phyloP scores from a whole-genome alignment of 371 early-diverging fungal species.

The Parasitella parasitica region DNA sequence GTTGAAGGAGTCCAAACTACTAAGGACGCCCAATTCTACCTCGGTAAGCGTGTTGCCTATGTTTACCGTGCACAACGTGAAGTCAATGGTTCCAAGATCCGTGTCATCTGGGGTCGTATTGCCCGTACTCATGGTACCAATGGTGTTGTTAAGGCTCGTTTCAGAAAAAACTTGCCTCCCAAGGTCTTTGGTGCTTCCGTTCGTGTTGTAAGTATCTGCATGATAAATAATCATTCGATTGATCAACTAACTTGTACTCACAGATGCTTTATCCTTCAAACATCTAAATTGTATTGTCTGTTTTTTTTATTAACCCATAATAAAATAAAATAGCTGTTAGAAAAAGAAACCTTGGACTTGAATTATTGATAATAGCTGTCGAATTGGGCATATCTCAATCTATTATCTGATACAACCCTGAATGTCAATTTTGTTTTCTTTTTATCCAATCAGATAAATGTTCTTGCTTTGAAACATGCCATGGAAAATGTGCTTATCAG shows the following conservation, averaged over 20 bases:
- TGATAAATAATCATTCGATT: neutral
- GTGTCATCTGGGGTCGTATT: constrained; percentile 97
- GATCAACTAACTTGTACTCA: neutral
- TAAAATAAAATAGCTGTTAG: neutral
- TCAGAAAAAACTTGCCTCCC: constrained; percentile 95
- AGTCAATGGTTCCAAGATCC: constrained; percentile 89
- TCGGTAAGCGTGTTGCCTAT: constrained; percentile 85
- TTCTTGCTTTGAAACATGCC: neutral
- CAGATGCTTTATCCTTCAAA: neutral
- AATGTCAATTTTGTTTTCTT: too few relatives aligned
- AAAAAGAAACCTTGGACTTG: too few relatives aligned
- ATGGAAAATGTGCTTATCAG: neutral
- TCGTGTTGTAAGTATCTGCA: constrained; percentile 39
- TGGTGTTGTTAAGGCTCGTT: constrained; percentile 96
- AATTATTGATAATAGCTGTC: neutral
- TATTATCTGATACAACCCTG: too few relatives aligned
- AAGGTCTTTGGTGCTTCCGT: constrained; percentile 89
- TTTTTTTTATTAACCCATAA: neutral
- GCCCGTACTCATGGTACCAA: constrained; percentile 94
- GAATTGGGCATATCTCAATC: too few relatives aligned
- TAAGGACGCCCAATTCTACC: constrained; percentile 87
- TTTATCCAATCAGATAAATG: neutral
- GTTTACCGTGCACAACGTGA: constrained; percentile 88
- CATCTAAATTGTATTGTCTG: neutral
- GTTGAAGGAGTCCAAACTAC: constrained; percentile 91